These are phyloP conservation scores for Dianthus caryophyllus DNA, from an alignment of 148 eudicot genomes.

Conservation along the genomic window DNA sequence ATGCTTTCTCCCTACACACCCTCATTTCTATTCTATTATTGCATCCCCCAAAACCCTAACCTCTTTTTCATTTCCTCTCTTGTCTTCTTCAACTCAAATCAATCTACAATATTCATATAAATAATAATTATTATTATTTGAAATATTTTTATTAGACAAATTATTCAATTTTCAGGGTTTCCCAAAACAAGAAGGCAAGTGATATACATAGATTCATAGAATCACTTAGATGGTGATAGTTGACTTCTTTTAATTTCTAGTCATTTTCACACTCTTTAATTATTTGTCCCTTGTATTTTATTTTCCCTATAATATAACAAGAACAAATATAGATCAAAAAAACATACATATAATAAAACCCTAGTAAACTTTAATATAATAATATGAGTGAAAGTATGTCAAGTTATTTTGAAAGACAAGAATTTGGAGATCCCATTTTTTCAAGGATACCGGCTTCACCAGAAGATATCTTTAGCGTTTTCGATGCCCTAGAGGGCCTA, in stretches of 20 bases:
- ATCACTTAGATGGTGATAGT: conserved; percentile 20
- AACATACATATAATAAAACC: background rate
- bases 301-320: background rate
- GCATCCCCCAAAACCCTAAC: conserved; percentile 10
- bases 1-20: conserved; percentile 11
- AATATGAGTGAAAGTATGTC: conserved; percentile 30
- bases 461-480: conserved; percentile 52
- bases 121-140: background rate
- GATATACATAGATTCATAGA: too few relatives aligned
- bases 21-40: conserved; percentile 4
- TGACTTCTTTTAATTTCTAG: background rate
- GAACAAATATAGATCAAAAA: background rate
- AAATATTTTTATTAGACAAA: background rate
- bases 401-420: conserved; percentile 34
- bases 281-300: background rate
- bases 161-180: background rate
- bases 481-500: conserved; percentile 47
- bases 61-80: conserved; percentile 3
- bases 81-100: conserved; percentile 1
- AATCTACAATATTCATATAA: background rate
- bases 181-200: conserved; percentile 10
- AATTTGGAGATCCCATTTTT: conserved; percentile 25
- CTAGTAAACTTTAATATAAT: background rate
- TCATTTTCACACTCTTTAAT: conserved; percentile 1
- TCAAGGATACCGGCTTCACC: conserved; percentile 26